phyloP scores from a whole-genome alignment of 1,139 yeast genomes.

The Geotrichum restrictum region DNA sequence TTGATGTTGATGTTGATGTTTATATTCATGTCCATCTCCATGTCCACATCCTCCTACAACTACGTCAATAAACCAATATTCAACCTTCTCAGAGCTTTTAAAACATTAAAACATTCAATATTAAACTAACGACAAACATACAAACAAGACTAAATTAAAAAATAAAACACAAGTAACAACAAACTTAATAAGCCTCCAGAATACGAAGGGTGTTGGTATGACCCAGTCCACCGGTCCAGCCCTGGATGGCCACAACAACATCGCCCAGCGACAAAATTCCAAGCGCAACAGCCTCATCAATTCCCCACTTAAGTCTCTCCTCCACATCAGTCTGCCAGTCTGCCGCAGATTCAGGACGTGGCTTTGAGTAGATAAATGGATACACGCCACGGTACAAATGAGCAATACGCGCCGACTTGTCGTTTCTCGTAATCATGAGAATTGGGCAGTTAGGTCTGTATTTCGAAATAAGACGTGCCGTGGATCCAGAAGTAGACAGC shows the following conservation, averaged over 20 bases:
- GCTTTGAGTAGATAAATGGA: slow-evolving; percentile 80
- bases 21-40: too few species aligned
- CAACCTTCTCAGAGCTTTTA: too few species aligned
- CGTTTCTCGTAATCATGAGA: slow-evolving; percentile 96
- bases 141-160: too few species aligned
- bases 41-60: too few species aligned
- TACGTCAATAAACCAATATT: too few species aligned
- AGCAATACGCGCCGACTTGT: slow-evolving; percentile 85
- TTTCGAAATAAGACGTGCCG: slow-evolving; percentile 94
- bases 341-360: slow-evolving; percentile 49
- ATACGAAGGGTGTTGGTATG: slow-evolving; percentile 96
- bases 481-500: slow-evolving; percentile 87
- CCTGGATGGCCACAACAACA: slow-evolving; percentile 90
- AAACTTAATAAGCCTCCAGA: slow-evolving; percentile 30
- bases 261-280: slow-evolving; percentile 87
- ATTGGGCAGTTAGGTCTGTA: slow-evolving; percentile 97
- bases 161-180: not conserved
- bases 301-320: slow-evolving; percentile 90
- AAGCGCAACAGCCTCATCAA: slow-evolving; percentile 80
- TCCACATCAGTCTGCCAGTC: slow-evolving; percentile 98
- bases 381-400: slow-evolving; percentile 98
- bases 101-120: too few species aligned
- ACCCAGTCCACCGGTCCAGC: slow-evolving; percentile 98
- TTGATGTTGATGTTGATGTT: too few species aligned
- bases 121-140: too few species aligned